phyloP scores from a whole-genome alignment of 257 asterid species.

The Fraxinus anomala region DNA sequence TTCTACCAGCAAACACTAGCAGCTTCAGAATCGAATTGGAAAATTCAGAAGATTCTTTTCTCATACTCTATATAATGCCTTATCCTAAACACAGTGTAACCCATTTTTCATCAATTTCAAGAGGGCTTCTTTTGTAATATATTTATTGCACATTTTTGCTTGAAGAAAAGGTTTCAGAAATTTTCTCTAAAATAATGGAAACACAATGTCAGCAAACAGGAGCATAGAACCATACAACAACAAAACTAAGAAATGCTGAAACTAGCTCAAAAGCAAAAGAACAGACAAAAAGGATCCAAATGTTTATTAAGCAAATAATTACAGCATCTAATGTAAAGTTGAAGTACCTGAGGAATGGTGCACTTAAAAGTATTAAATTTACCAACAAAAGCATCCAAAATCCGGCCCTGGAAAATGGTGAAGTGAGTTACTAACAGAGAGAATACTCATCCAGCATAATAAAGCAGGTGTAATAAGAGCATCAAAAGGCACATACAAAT shows the following conservation, averaged over 20 bases:
- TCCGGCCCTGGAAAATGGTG: constrained; percentile 71
- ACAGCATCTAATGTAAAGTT: constrained; percentile 11
- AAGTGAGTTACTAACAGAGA: constrained; percentile 22
- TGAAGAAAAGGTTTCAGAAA: background rate
- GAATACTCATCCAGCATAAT: constrained; percentile 6
- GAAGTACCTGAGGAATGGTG: constrained; percentile 91
- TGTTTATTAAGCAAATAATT: constrained; percentile 3
- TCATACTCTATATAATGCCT: background rate
- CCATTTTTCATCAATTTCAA: background rate
- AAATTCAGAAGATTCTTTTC: background rate
- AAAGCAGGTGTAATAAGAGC: constrained; percentile 21
- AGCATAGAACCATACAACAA: background rate
- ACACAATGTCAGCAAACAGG: background rate
- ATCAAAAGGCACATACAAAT: constrained; percentile 52
- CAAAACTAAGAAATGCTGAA: background rate
- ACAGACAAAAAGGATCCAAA: background rate
- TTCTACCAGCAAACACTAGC: background rate
- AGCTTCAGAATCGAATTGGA: constrained; percentile 9
- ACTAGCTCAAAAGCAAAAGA: background rate
- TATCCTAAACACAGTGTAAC: background rate
- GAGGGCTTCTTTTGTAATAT: background rate
- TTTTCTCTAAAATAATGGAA: background rate
- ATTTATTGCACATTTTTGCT: background rate
- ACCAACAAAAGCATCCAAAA: constrained; percentile 98
- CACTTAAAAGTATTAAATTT: constrained; percentile 96